A percentile compares a stretch with the other conserved stretches of the same genome.
phyloP scores from a whole-genome alignment of 2,329 filamentous ascomycete genomes.

The Penicillium sp. region DNA sequence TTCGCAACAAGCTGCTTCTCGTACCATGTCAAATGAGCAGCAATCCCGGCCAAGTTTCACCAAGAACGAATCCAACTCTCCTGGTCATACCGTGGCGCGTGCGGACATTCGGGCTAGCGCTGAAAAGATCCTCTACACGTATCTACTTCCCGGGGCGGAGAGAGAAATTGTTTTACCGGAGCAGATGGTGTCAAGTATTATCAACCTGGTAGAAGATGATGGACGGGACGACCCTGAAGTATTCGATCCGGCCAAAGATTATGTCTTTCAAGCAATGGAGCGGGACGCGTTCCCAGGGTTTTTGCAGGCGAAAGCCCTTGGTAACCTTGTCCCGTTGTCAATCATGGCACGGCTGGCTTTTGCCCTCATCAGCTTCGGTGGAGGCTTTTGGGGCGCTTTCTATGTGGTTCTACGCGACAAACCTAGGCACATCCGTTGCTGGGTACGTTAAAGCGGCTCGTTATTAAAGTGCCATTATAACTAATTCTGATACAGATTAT shows the following conservation, averaged over 20 bases:
- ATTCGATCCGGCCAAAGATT: conserved; percentile 97
- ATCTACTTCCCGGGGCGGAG: conserved; percentile 91
- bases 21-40: conserved; percentile 50
- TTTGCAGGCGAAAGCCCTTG: conserved; percentile 89
- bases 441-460: conserved; percentile 65
- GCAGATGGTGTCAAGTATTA: conserved; percentile 83
- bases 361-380: conserved; percentile 85
- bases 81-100: conserved; percentile 80
- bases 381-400: conserved; percentile 91
- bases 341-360: conserved; percentile 84
- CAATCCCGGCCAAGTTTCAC: conserved; percentile 62
- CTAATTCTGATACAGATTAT: conserved; percentile 62
- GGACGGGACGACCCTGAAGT: conserved; percentile 95
- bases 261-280: conserved; percentile 99
- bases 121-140: conserved; percentile 99
- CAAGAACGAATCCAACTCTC: conserved; percentile 79
- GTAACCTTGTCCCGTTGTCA: conserved; percentile 91
- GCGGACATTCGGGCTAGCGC: conserved; percentile 91
- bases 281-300: conserved; percentile 98
- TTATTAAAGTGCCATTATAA: conserved; percentile 15
- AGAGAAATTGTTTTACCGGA: conserved; percentile 93
- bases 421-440: conserved; percentile 74
- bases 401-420: conserved; percentile 89
- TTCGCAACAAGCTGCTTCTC: conserved; percentile 51
- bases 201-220: conserved; percentile 84